These are phyloP conservation scores for Malbranchea cinnamomea DNA, from an alignment of 2,329 filamentous ascomycete genomes.

Conservation along the genomic window DNA sequence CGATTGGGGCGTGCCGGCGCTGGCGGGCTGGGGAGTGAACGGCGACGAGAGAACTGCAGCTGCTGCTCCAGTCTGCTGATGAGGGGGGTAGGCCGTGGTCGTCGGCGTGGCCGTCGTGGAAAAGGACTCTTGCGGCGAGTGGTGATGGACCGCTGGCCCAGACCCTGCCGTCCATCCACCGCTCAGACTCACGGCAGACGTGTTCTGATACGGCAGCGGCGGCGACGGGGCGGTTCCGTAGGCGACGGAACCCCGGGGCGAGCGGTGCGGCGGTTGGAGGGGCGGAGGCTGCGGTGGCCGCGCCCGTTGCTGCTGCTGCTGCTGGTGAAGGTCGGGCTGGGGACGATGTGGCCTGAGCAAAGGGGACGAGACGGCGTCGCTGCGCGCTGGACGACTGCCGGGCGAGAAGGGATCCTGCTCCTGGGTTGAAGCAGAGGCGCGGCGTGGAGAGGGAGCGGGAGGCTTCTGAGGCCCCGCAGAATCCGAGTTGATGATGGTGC, in stretches of 20 bases:
- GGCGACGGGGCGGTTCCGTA: constrained; percentile 26
- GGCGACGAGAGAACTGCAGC: constrained; percentile 24
- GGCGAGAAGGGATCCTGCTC: constrained; percentile 1
- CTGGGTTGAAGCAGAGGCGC: constrained; percentile 3
- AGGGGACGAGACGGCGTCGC: no score
- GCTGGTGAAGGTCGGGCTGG: no score
- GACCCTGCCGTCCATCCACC: constrained; percentile 12
- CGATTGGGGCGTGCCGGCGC: constrained; percentile 20
- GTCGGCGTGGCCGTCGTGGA: not conserved
- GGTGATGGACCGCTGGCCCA: not conserved
- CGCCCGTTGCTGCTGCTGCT: constrained; percentile 1
- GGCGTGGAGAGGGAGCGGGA: constrained; percentile 4
- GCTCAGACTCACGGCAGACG: constrained; percentile 17
- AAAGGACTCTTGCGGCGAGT: constrained; percentile 5
- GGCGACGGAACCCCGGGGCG: constrained; percentile 27
- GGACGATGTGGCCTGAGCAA: no score
- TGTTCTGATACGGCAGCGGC: constrained; percentile 28
- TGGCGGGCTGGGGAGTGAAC: constrained; percentile 24
- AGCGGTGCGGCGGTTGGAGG: constrained; percentile 30
- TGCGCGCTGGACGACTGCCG: constrained; percentile 3
- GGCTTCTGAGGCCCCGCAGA: constrained; percentile 19
- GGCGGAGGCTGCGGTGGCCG: constrained; percentile 27
- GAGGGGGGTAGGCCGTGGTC: constrained; percentile 9
- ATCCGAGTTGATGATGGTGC: constrained; percentile 37
- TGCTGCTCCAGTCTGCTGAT: constrained; percentile 15